Evolutionary conservation across 768 basidiomycete genomes (phyloP), one percentile per base, ranked within the genome.

Genomic region (Xerocomellus chrysenteron): DNA sequence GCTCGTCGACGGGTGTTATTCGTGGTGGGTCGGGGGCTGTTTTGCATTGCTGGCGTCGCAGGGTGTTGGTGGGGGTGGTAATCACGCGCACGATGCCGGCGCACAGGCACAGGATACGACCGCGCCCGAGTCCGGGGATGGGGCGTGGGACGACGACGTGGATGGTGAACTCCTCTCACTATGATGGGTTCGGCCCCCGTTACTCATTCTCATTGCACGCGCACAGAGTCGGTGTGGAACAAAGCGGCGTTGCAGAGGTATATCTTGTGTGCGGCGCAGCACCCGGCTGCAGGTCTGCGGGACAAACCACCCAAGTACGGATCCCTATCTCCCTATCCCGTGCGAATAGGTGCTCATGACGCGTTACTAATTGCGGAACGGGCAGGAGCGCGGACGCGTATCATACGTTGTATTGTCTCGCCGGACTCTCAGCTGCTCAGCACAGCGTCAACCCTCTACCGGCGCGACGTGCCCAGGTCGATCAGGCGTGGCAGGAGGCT

Each of bases 1-100:
- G 71, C 81, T 99, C n/a, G 96, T 99, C 0, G 97, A 99, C 65
- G 97, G 96, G 5, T 99, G 97, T 72, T 99, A 99, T 72, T 87
- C 90, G n/a, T 99, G 97, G 97, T 99, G 96, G 97, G 91, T 93
- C 24, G 97, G 92, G 2, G 95, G 95, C 0, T 81, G 88, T 16
- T 92, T 97, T 67, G 79, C 82, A 0, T 74, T 98, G 9, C 73
- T 97, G 0, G 90, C 91, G 55, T 84, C 82, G 28, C 64, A 85
- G 57, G 52, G 78, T 65, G 17, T 80, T 61, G 73, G 76, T 61
- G 70, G 74, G 11, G 72, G 6, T n/a, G 8, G 37, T 9, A 7
- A 11, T 12, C 54, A 26, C 26, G 24, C 14, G 8, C 44, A 32
- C 1, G 56, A 30, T 24, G 19, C 11, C 12, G 33, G 2, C 8